Evolutionary conservation across 1,139 yeast species (phyloP).

Genomic region (Taphrina deformans): DNA sequence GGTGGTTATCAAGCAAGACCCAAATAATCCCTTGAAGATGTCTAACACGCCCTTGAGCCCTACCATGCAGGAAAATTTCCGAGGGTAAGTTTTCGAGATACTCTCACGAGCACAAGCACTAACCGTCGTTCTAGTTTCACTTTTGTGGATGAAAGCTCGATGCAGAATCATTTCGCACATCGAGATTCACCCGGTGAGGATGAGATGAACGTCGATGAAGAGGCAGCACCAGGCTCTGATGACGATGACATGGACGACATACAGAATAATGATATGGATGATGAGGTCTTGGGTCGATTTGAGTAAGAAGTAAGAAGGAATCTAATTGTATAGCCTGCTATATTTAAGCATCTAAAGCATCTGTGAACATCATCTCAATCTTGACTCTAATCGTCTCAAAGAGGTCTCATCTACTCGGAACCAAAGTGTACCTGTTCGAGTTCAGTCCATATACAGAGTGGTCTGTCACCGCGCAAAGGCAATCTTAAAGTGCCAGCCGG

Average conservation of each 20-base stretch:
- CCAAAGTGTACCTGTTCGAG: too few species aligned
- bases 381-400: too few species aligned
- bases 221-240: slow-evolving; percentile 25
- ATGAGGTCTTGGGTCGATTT: slow-evolving; percentile 25
- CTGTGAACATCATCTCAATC: background rate
- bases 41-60: slow-evolving; percentile 85
- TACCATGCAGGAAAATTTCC: slow-evolving; percentile 91
- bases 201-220: slow-evolving; percentile 28
- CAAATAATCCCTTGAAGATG: slow-evolving; percentile 53
- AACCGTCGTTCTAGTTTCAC: slow-evolving; percentile 1
- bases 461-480: too few species aligned
- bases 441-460: too few species aligned
- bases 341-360: background rate
- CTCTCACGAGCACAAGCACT: background rate
- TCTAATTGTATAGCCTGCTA: slow-evolving; percentile 3
- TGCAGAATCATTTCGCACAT: slow-evolving; percentile 24
- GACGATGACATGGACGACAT: slow-evolving; percentile 28
- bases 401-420: too few species aligned
- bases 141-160: slow-evolving; percentile 28
- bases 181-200: slow-evolving; percentile 12
- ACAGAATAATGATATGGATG: slow-evolving; percentile 24
- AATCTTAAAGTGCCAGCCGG: too few species aligned
- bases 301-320: slow-evolving; percentile 1
- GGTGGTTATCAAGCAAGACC: slow-evolving; percentile 48
- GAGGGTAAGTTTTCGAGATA: slow-evolving; percentile 52